Evolutionary conservation across 176 grass and related monocot genomes (phyloP).

Genomic region (Juncus inflexus): DNA sequence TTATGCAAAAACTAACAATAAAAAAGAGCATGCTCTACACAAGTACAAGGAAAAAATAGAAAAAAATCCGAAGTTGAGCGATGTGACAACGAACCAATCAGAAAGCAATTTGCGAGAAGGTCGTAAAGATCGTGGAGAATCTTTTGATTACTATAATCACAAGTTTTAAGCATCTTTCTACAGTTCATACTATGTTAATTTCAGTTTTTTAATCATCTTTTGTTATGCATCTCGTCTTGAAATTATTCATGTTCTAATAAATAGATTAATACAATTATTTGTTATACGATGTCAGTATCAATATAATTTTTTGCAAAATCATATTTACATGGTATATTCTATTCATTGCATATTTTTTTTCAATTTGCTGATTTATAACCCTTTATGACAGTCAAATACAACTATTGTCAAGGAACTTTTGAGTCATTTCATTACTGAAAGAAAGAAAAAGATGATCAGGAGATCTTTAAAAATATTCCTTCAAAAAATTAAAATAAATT

Average conservation of each 20-base stretch:
- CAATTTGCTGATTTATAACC: background rate
- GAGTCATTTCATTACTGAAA: background rate
- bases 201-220: constrained; percentile 2
- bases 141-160: constrained; percentile 7
- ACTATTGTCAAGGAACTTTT: too few species aligned
- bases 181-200: constrained; percentile 12
- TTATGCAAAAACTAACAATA: background rate
- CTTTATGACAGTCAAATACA: too few species aligned
- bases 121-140: constrained; percentile 5
- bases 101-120: constrained; percentile 1
- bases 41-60: constrained; percentile 3
- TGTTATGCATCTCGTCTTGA: background rate
- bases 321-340: too few species aligned
- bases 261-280: background rate
- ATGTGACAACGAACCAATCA: background rate
- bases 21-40: background rate
- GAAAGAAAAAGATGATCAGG: background rate
- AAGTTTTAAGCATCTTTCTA: constrained; percentile 13
- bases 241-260: background rate
- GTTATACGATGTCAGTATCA: background rate
- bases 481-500: too few species aligned
- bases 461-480: too few species aligned
- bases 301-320: background rate
- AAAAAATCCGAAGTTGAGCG: background rate
- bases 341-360: background rate